phyloP scores from a whole-genome alignment of 2,329 filamentous ascomycete species.

The Colletotrichum truncatum region DNA sequence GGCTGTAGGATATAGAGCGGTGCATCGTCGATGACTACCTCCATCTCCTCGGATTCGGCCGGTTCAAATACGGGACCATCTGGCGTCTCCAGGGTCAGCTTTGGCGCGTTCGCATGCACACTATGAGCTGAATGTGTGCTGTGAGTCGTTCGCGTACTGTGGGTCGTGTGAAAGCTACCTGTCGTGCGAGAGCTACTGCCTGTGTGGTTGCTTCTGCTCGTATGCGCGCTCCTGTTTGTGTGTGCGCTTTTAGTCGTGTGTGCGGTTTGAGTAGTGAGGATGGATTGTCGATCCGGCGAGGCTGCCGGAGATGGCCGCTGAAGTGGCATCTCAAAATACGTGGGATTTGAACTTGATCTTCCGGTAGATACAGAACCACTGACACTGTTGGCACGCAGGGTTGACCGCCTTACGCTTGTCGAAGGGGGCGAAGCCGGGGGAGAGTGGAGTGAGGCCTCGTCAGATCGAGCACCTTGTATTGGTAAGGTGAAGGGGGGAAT shows the following conservation, averaged over 20 bases:
- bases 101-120: slow-evolving; percentile 10
- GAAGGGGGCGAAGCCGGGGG: slow-evolving; percentile 37
- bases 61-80: slow-evolving; percentile 10
- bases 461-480: slow-evolving; percentile 31
- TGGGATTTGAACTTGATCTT: slow-evolving; percentile 28
- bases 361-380: slow-evolving; percentile 26
- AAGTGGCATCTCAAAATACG: slow-evolving; percentile 36
- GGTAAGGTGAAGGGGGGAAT: slow-evolving; percentile 32
- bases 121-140: slow-evolving; percentile 1
- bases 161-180: slow-evolving; percentile 5
- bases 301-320: slow-evolving; percentile 15
- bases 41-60: slow-evolving; percentile 6
- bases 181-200: slow-evolving; percentile 8
- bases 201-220: slow-evolving; percentile 17
- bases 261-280: background rate
- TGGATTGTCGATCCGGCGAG: slow-evolving; percentile 19
- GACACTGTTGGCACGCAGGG: slow-evolving; percentile 25
- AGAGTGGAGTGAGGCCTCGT: slow-evolving; percentile 30
- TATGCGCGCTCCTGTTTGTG: slow-evolving; percentile 18
- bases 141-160: background rate
- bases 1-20: slow-evolving; percentile 65
- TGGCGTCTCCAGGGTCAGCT: slow-evolving; percentile 22
- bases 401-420: slow-evolving; percentile 24
- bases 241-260: slow-evolving; percentile 3
- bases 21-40: slow-evolving; percentile 42